These are phyloP conservation scores for Chlamydomonas eustigma DNA, from an alignment of 139 green algal species.

Conservation along the genomic window DNA sequence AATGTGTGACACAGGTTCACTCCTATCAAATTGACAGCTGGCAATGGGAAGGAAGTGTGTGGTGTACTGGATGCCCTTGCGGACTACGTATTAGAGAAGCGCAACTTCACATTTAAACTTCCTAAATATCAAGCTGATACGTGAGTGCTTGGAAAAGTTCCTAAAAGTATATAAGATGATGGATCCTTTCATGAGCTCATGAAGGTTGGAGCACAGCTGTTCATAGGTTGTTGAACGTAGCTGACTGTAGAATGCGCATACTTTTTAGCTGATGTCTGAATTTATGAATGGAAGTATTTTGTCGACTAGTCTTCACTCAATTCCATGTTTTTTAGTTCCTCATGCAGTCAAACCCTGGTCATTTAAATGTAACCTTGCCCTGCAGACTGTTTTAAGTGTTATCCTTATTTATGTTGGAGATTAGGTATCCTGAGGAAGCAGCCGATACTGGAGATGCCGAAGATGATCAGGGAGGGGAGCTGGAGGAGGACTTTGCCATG, in stretches of 20 bases:
- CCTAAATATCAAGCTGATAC: constrained; percentile 45
- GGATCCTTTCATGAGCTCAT: no score
- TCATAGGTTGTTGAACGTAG: no score
- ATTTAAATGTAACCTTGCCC: no score
- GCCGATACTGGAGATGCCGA: neutral
- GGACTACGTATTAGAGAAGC: constrained; percentile 49
- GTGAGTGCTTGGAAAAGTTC: constrained; percentile 24
- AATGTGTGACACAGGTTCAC: constrained; percentile 45
- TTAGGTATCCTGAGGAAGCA: constrained; percentile 13
- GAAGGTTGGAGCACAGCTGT: no score
- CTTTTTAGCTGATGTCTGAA: no score
- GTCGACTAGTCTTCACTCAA: no score
- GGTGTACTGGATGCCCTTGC: constrained; percentile 54
- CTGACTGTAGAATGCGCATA: no score
- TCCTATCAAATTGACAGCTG: constrained; percentile 59
- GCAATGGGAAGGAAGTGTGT: constrained; percentile 54
- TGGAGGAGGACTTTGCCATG: neutral
- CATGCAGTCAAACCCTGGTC: no score
- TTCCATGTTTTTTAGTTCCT: no score
- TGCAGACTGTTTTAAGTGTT: no score
- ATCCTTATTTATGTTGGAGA: neutral
- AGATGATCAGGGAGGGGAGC: neutral
- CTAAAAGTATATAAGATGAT: no score
- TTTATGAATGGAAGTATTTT: no score
- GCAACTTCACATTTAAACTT: constrained; percentile 41